Evolutionary conservation across 2,329 filamentous ascomycete genomes (phyloP), one percentile per base, ranked within the genome.

Genomic region (Parascedosporium putredinis): DNA sequence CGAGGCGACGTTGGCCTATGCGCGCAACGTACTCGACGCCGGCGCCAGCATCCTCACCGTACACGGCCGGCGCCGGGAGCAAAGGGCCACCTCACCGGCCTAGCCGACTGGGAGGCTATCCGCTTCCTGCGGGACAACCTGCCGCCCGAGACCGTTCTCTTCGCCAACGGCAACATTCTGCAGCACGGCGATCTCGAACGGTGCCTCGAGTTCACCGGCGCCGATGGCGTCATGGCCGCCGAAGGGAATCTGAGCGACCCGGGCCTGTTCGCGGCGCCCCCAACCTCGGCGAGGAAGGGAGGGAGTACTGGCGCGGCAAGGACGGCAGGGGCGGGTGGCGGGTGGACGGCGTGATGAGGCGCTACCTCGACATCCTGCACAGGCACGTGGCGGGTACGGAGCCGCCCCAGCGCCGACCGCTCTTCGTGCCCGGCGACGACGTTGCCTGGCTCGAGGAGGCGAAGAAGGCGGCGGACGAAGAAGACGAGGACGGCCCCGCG

Each of bases 181-280:
- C 84, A 87, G 62, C 76, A 84, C 52, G 82, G 74, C 0, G 91
- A 98, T 62, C 71, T 98, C 9, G 77, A 84, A 47, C 70, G 70
- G 18, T 97, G 91, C 60, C 69, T 98, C 18, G 78, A 81, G 46
- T 87, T 75, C 4, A 98, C 93, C 1, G 89, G 90, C 1, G 91
- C 84, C 2, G 93, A 98, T 64, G 93, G 78, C 16, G 81, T 98
- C 47, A 97, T 98, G 93, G 91, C 85, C 56, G 93, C 93, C 4
- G 93, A 98, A 67, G 93, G 89, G 0, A 95, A 96, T 62, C 75
- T 98, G 1, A 91, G 88, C 60, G 88, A 98, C 61, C 93, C 93
- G 0, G 82, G 81, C 2, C 84, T 98, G 40, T 98, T 98, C 61
- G 81, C 84, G 12, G 67, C 72, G 27, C 73, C 81, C 14, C 88